These are phyloP conservation scores for Tephrocybe sp. DNA, from an alignment of 768 basidiomycete genomes.

Conservation along the genomic window DNA sequence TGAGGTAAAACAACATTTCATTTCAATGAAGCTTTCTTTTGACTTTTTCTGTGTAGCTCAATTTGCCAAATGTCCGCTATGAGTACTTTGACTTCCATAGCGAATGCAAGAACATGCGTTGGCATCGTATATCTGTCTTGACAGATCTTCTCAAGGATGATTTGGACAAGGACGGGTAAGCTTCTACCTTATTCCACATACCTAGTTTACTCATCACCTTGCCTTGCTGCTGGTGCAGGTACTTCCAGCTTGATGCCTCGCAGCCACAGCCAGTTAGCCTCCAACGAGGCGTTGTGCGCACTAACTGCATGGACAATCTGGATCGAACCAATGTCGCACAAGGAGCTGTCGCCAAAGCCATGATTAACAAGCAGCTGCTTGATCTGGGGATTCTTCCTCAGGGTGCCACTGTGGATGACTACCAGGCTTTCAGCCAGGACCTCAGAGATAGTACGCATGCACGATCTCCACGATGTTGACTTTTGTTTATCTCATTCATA, in stretches of 20 bases:
- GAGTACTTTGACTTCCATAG: constrained; percentile 97
- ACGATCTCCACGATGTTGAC: background rate
- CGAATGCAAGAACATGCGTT: constrained; percentile 93
- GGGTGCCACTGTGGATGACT: constrained; percentile 76
- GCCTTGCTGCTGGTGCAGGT: constrained; percentile 41
- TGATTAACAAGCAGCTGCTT: constrained; percentile 73
- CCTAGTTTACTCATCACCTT: background rate
- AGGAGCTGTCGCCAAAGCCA: constrained; percentile 85
- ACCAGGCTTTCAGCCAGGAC: constrained; percentile 72
- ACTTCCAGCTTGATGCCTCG: constrained; percentile 67
- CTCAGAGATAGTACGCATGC: constrained; percentile 79
- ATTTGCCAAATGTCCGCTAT: constrained; percentile 72
- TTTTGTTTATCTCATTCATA: constrained; percentile 28
- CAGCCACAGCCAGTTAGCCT: constrained; percentile 44
- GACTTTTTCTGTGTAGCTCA: constrained; percentile 39
- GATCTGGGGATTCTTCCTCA: constrained; percentile 67
- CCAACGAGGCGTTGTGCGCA: constrained; percentile 81
- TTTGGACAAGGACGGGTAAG: constrained; percentile 65
- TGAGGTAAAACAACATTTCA: constrained; percentile 40
- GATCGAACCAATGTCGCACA: constrained; percentile 98
- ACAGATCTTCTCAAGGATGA: constrained; percentile 75
- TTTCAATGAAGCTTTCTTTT: constrained; percentile 2
- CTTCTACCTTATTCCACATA: background rate
- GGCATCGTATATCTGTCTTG: constrained; percentile 86
- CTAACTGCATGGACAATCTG: constrained; percentile 97